Percentiles rank a stretch among this genome's conserved stretches.
Conservation (phyloP, 2,329 filamentous ascomycete genomes). For the Karstenula rhodostoma region DNA sequence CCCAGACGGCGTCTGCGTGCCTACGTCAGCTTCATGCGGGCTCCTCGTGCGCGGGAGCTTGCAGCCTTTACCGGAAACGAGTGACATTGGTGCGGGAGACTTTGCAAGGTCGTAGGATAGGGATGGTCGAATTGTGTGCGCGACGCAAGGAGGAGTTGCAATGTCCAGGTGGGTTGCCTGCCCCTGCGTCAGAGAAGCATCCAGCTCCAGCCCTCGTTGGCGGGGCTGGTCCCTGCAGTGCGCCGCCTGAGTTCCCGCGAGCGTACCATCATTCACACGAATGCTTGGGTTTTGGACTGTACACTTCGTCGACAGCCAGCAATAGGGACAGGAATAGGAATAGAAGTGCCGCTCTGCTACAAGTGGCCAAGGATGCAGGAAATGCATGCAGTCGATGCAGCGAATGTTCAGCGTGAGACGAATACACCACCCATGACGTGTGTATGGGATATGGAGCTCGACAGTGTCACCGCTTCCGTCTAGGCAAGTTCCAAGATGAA, state of each 20-base stretch:
- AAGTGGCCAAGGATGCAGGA: background rate
- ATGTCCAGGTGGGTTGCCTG: background rate
- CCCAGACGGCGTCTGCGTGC: slow-evolving; percentile 76
- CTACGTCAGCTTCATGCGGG: background rate
- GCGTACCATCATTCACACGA: background rate
- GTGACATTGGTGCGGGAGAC: slow-evolving; percentile 14
- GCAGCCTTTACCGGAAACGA: slow-evolving; percentile 16
- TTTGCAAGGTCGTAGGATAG: background rate
- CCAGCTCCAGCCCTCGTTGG: slow-evolving; percentile 12
- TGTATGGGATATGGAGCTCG: background rate
- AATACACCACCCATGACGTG: too few species aligned
- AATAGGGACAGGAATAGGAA: too few species aligned
- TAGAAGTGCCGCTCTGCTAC: too few species aligned
- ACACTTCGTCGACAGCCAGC: background rate
- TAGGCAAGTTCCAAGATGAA: too few species aligned
- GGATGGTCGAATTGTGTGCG: background rate
- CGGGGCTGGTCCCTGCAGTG: slow-evolving; percentile 9
- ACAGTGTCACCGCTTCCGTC: too few species aligned
- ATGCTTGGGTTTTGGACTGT: background rate
- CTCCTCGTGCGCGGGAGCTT: background rate
- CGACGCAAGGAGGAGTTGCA: background rate
- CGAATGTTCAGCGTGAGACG: background rate
- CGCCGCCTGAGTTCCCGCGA: background rate
- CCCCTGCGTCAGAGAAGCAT: slow-evolving; percentile 11
- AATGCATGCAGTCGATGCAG: background rate